phyloP scores from a whole-genome alignment of 2,329 filamentous ascomycete species.

The Fusarium acutatum region DNA sequence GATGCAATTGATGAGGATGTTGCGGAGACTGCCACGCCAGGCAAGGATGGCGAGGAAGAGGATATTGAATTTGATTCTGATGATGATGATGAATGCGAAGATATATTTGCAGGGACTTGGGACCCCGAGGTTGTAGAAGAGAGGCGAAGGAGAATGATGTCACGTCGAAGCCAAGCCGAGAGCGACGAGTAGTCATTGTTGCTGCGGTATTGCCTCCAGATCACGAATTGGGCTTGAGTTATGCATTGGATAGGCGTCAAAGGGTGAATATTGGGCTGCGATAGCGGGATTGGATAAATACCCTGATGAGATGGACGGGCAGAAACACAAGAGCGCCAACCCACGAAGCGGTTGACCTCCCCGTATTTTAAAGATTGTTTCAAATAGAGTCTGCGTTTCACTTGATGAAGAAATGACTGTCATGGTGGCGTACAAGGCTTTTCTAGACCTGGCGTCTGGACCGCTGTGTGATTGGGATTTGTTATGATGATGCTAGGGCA shows the following conservation, averaged over 20 bases:
- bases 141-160: constrained; percentile 53
- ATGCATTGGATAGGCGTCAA: constrained; percentile 33
- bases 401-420: neutral
- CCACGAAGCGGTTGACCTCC: neutral
- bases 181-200: constrained; percentile 12
- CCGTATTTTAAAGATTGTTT: constrained; percentile 1
- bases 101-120: constrained; percentile 71
- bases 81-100: constrained; percentile 73
- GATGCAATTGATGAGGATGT: constrained; percentile 35
- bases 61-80: constrained; percentile 67
- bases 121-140: constrained; percentile 61
- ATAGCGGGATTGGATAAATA: constrained; percentile 27
- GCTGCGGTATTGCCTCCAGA: constrained; percentile 1
- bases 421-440: constrained; percentile 1
- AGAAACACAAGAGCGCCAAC: constrained; percentile 6
- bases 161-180: constrained; percentile 37
- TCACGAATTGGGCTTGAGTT: neutral
- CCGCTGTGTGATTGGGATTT: neutral
- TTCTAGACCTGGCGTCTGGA: neutral
- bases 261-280: constrained; percentile 13
- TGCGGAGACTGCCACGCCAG: constrained; percentile 4
- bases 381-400: constrained; percentile 11
- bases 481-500: constrained; percentile 4
- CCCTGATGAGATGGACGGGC: constrained; percentile 17
- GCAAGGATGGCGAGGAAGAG: constrained; percentile 21